Percentiles rank a stretch among this genome's conserved stretches.
phyloP scores from a whole-genome alignment of 495 filamentous ascomycete genomes.

The Penicillium goetzii region DNA sequence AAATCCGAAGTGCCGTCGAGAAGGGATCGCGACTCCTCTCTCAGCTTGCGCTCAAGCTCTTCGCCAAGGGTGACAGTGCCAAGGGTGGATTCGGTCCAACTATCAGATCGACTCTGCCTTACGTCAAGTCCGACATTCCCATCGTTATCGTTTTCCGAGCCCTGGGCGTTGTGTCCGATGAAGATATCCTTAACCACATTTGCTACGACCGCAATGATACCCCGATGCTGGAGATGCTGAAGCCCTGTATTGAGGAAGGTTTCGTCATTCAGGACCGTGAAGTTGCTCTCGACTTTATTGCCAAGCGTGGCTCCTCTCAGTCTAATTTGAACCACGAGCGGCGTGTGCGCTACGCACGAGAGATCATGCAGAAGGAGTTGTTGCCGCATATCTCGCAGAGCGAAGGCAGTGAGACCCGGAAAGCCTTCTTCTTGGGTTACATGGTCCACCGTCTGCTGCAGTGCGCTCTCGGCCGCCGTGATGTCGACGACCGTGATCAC shows the following conservation, averaged over 20 bases:
- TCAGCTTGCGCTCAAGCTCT: slow-evolving; percentile 83
- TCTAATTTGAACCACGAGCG: slow-evolving; percentile 75
- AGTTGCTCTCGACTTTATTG: slow-evolving; percentile 94
- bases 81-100: slow-evolving; percentile 83
- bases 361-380: slow-evolving; percentile 95
- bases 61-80: slow-evolving; percentile 75
- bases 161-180: slow-evolving; percentile 93
- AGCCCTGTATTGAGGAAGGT: slow-evolving; percentile 94
- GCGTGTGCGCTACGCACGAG: slow-evolving; percentile 86
- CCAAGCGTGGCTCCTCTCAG: slow-evolving; percentile 79
- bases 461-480: slow-evolving; percentile 85
- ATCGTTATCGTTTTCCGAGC: slow-evolving; percentile 95
- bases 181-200: slow-evolving; percentile 97
- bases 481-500: slow-evolving; percentile 96
- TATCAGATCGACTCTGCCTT: slow-evolving; percentile 85
- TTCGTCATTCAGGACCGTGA: slow-evolving; percentile 95
- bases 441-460: slow-evolving; percentile 96
- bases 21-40: slow-evolving; percentile 94
- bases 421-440: slow-evolving; percentile 98
- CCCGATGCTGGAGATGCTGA: slow-evolving; percentile 95
- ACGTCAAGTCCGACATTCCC: slow-evolving; percentile 90
- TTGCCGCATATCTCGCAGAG: slow-evolving; percentile 94
- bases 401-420: slow-evolving; percentile 94
- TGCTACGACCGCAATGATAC: slow-evolving; percentile 94
- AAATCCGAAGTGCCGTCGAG: slow-evolving; percentile 94